Evolutionary conservation across 495 filamentous ascomycete species (phyloP).

Genomic region (Neurospora cerealis): DNA sequence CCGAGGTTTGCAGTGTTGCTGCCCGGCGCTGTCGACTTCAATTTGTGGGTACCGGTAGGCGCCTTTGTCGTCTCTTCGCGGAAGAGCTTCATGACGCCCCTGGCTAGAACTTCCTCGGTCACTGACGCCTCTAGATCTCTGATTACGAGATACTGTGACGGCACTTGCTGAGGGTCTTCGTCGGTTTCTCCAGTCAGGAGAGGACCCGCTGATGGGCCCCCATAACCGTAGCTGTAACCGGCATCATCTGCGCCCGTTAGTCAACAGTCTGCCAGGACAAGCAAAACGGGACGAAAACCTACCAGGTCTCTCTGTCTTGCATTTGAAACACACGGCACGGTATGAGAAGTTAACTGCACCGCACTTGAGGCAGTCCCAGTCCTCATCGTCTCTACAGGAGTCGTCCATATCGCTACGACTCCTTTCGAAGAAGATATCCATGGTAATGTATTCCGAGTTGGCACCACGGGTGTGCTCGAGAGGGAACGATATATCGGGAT

Average conservation of each 20-base stretch:
- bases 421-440: conserved; percentile 50
- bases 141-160: conserved; percentile 75
- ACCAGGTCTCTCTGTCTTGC: conserved; percentile 63
- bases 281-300: conserved; percentile 20
- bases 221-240: conserved; percentile 16
- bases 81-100: conserved; percentile 71
- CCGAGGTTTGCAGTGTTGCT: conserved; percentile 59
- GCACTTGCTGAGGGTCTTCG: conserved; percentile 59
- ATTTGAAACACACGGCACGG: conserved; percentile 62
- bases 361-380: conserved; percentile 76
- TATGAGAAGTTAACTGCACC: conserved; percentile 60
- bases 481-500: conserved; percentile 46
- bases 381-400: conserved; percentile 46
- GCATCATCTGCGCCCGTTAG: conserved; percentile 13
- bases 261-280: neutral
- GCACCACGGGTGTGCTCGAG: conserved; percentile 22
- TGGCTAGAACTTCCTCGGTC: conserved; percentile 67
- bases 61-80: conserved; percentile 29
- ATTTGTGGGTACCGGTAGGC: conserved; percentile 35
- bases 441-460: conserved; percentile 39
- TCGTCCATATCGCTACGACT: conserved; percentile 49
- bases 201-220: conserved; percentile 6
- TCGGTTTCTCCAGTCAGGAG: conserved; percentile 67
- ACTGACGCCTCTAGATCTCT: conserved; percentile 64
- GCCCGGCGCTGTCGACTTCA: conserved; percentile 67